A percentile compares a stretch with the other conserved stretches of the same genome.
Conservation (phyloP, 768 basidiomycete species). For the Gyrodon lividus region DNA sequence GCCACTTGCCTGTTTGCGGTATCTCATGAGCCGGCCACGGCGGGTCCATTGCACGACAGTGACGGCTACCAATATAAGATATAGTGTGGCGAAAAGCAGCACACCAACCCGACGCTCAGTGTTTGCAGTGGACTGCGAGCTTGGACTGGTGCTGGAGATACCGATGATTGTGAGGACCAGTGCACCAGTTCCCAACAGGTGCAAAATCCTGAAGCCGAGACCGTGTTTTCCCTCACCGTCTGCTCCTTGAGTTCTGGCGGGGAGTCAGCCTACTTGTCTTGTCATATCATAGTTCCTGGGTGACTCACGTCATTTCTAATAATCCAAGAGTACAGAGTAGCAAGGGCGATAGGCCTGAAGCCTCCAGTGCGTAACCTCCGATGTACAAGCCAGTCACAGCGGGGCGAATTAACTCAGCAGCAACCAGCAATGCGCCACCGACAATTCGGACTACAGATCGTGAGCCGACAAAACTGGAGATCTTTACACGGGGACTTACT, state of each 20-base stretch:
- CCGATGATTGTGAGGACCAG: constrained; percentile 35
- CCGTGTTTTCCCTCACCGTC: constrained; percentile 13
- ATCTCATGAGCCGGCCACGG: constrained; percentile 36
- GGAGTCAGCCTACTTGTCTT: constrained; percentile 1
- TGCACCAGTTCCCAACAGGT: constrained; percentile 27
- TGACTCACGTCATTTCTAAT: constrained; percentile 34
- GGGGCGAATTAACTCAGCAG: constrained; percentile 44
- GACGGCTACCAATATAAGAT: constrained; percentile 46
- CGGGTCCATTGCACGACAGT: constrained; percentile 51
- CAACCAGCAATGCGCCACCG: constrained; percentile 55
- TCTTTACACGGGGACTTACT: constrained; percentile 36
- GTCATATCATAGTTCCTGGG: background rate
- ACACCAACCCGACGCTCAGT: constrained; percentile 35
- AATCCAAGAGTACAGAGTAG: constrained; percentile 38
- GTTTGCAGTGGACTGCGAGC: constrained; percentile 18
- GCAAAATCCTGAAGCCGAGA: constrained; percentile 26
- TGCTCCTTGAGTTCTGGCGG: constrained; percentile 30
- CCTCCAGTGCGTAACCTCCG: constrained; percentile 47
- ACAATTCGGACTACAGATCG: constrained; percentile 50
- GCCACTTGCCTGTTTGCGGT: constrained; percentile 34
- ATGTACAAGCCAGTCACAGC: constrained; percentile 45
- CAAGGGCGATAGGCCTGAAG: constrained; percentile 40
- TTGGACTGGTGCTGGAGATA: constrained; percentile 18
- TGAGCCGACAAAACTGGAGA: background rate
- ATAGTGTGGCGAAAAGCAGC: constrained; percentile 33